Evolutionary conservation across 129 eudicot species (phyloP).

Genomic region (Tagetes patula): DNA sequence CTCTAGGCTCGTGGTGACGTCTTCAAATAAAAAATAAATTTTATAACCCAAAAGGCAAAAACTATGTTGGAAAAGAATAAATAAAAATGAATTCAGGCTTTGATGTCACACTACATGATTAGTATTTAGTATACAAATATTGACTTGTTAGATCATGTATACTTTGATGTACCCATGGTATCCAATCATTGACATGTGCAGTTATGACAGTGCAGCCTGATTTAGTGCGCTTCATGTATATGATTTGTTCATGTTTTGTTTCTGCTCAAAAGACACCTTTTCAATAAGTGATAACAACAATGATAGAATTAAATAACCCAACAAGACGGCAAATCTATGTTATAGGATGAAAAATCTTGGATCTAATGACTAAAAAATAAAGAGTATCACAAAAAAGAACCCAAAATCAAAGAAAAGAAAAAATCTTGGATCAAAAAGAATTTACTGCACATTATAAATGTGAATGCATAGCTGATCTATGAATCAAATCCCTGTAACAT

Average conservation of each 20-base stretch:
- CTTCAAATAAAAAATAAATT: too few relatives aligned
- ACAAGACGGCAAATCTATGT: constrained; percentile 17
- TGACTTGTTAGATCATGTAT: neutral
- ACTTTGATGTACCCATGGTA: neutral
- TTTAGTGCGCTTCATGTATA: neutral
- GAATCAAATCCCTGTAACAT: constrained; percentile 40
- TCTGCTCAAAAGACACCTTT: neutral
- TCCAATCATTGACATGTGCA: neutral
- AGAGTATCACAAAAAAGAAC: neutral
- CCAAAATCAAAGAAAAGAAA: neutral
- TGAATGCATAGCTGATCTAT: constrained; percentile 42
- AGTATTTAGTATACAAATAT: neutral
- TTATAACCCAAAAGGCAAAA: neutral
- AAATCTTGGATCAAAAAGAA: constrained; percentile 37
- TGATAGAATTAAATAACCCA: neutral
- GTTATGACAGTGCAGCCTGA: neutral
- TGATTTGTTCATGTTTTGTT: neutral
- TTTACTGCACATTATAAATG: constrained; percentile 60
- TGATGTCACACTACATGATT: neutral
- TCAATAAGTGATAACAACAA: neutral
- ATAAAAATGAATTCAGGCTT: neutral
- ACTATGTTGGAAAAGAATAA: neutral
- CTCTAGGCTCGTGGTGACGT: too few relatives aligned
- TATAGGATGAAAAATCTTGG: constrained; percentile 4
- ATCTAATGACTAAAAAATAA: neutral